Evolutionary conservation across 345 rosid genomes (phyloP), one percentile per base, ranked within the genome.

Genomic region (Melastoma malabathricum): DNA sequence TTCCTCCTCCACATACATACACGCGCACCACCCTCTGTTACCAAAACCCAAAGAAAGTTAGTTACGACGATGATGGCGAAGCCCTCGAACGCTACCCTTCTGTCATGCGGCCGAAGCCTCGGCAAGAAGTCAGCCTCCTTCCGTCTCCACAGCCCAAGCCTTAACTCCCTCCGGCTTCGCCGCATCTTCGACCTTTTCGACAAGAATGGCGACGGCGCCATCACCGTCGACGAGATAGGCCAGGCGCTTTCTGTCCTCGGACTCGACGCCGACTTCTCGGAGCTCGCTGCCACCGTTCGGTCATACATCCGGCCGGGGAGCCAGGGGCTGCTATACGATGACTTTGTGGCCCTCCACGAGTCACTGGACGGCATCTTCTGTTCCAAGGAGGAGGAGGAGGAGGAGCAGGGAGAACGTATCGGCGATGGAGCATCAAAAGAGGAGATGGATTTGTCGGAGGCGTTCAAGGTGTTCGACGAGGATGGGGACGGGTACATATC

Each of bases 401-500:
- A 50, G 1, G 60, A 41, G 1, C 15, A 0, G 10, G 47, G 8
- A n/a, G 55, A 22, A 18, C 43, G 43, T 15, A n/a, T n/a, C n/a
- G n/a, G n/a, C n/a, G n/a, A n/a, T n/a, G n/a, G n/a, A n/a, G n/a
- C n/a, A n/a, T 34, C 56, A 12, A 74, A 62, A 62, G 89, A 81
- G 45, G 98, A 90, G 19, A 56, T 82, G 0, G 98, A 90, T 57
- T 67, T 90, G 39, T 51, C 77, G 13, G 98, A 86, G 72, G 94
- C 98, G 27, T 90, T 90, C 64, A 90, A 90, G 75, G 98, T 90
- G 50, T 84, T 86, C 39, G 98, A 90, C 17, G 94, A 73, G 68
- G 84, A 86, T 15, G 94, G 98, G 0, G 98, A 90, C 47, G 94
- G 98, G 0, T 86, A 70, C 68, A 90, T 84, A 48, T 90, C 96